Percentiles rank a stretch among this genome's conserved stretches.
Conservation (phyloP, 2,329 filamentous ascomycete genomes). For the Talaromyces amestolkiae region DNA sequence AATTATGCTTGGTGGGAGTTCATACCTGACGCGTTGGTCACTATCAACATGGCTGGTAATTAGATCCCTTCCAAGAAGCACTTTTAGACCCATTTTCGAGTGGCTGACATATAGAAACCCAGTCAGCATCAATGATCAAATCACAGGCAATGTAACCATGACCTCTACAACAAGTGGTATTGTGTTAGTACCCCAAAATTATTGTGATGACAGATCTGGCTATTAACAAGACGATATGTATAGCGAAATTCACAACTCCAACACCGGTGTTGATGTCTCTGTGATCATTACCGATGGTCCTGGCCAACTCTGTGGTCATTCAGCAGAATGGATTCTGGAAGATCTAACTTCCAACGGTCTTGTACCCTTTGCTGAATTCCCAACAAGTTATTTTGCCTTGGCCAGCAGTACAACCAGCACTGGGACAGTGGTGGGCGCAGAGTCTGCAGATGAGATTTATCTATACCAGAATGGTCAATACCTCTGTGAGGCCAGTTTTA, state of each 20-base stretch:
- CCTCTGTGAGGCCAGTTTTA: background rate
- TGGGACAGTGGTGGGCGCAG: background rate
- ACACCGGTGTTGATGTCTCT: background rate
- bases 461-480: background rate
- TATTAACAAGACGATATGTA: background rate
- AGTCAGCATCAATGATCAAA: background rate
- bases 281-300: background rate
- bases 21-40: background rate
- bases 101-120: background rate
- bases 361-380: conserved; percentile 2
- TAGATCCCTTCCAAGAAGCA: background rate
- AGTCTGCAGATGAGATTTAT: background rate
- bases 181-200: background rate
- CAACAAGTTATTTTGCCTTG: background rate
- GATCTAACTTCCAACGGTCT: conserved; percentile 7
- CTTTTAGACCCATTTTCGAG: background rate
- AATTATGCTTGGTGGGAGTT: background rate
- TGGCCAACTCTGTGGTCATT: background rate
- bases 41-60: background rate
- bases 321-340: conserved; percentile 2
- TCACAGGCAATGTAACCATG: background rate
- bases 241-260: background rate
- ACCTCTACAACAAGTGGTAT: background rate
- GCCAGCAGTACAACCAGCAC: background rate
- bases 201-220: background rate